Conservation (phyloP, 1,284 basidiomycete genomes). For the Xanthoconium separans region DNA sequence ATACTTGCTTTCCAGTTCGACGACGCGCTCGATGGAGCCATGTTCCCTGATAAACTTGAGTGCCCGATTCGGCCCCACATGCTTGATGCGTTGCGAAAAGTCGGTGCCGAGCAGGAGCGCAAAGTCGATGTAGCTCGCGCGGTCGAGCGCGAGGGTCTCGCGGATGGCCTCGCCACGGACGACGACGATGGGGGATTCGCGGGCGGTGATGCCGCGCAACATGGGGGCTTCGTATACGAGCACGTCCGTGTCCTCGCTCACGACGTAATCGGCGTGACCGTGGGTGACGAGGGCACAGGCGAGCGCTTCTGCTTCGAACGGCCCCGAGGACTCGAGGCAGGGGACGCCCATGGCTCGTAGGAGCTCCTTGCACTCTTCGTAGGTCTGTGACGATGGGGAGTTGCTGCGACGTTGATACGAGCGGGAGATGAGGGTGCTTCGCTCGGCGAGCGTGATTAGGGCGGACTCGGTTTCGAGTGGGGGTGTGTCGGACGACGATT, state of each 20-base stretch:
- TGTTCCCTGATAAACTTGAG: conserved; percentile 69
- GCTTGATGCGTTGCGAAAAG: conserved; percentile 79
- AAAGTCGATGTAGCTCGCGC: conserved; percentile 72
- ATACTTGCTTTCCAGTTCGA: conserved; percentile 57
- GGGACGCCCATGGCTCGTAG: conserved; percentile 76
- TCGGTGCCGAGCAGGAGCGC: conserved; percentile 85
- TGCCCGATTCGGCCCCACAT: conserved; percentile 74
- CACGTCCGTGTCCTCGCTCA: conserved; percentile 86
- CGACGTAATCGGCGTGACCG: conserved; percentile 81
- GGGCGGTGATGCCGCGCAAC: conserved; percentile 68
- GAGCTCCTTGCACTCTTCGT: conserved; percentile 62
- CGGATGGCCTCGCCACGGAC: conserved; percentile 68
- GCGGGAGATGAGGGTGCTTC: conserved; percentile 54
- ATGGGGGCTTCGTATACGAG: conserved; percentile 77
- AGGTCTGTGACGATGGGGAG: conserved; percentile 59
- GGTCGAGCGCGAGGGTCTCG: conserved; percentile 53
- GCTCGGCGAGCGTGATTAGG: conserved; percentile 43
- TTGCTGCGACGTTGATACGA: conserved; percentile 63
- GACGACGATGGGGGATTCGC: conserved; percentile 55
- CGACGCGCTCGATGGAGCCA: conserved; percentile 70
- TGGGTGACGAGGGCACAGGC: conserved; percentile 71
- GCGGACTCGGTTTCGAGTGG: conserved; percentile 24
- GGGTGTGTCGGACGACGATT: conserved; percentile 4
- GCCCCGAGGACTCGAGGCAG: conserved; percentile 62
- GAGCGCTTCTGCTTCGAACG: conserved; percentile 81